Evolutionary conservation across 164 flowering plant species (phyloP), one percentile per base, ranked within the genome.

Genomic region (Nelumbo lutea): DNA sequence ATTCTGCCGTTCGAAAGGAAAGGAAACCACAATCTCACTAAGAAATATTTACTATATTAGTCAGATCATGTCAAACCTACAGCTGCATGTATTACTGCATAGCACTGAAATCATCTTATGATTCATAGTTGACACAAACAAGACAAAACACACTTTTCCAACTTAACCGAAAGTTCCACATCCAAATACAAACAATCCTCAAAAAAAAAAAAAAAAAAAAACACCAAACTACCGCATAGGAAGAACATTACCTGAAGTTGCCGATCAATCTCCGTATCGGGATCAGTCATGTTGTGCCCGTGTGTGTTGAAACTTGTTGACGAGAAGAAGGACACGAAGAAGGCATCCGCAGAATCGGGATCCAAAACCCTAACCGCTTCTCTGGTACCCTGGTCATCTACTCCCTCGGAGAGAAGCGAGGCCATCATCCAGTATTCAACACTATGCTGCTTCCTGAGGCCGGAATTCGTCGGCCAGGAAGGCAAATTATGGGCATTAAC

Each of bases 381-480:
- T 53, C 72, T 79, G 73, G 55, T 56, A 59, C 68, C 85, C 1
- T 39, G 73, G 0, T 59, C 83, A 4, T 59, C 80, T 2, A 56
- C 80, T 2, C 73, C 79, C 27, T 75, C 77, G 10, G 69, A 70
- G 27, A 90, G 55, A 60, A 90, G 78, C 64, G 90, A 95, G 1
- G 88, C 91, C 96, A 90, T 86, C 81, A 95, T 79, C 98, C 97
- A 95, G 62, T 90, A 92, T 90, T 95, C 98, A 42, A 89, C 97
- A 67, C 97, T 90, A 70, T 95, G 97, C 81, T 95, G 98, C 76
- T 62, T 74, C 82, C 77, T 84, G 63, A 95, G 61, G 14, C 97
- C 98, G 7, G 87, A 83, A 43, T 70, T 78, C 68, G 41, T 14
- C 9, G 93, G 91, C 97, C 97, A 95, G 1, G 78, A 81, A 14